Conservation (phyloP, 2,329 filamentous ascomycete species). For the Aspergillus felis region DNA sequence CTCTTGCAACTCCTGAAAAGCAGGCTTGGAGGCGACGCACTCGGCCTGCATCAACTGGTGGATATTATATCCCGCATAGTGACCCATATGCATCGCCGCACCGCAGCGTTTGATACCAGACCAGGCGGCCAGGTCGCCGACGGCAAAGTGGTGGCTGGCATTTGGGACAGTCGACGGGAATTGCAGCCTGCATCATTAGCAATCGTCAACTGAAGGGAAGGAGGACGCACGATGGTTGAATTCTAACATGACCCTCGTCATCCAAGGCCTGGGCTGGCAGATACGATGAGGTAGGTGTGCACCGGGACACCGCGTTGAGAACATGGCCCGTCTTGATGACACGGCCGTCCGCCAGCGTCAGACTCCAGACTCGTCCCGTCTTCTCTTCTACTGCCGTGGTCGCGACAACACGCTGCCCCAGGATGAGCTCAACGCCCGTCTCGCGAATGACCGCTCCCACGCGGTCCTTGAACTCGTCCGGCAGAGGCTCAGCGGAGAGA, state of each 20-base stretch:
- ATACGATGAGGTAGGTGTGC: constrained; percentile 59
- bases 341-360: constrained; percentile 59
- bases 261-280: constrained; percentile 58
- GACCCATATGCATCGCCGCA: constrained; percentile 69
- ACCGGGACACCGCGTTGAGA: constrained; percentile 65
- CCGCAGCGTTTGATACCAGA: constrained; percentile 77
- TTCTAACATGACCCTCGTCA: constrained; percentile 62
- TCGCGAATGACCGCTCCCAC: constrained; percentile 58
- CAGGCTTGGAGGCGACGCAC: constrained; percentile 37
- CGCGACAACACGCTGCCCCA: constrained; percentile 25
- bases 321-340: constrained; percentile 61
- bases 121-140: constrained; percentile 68
- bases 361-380: constrained; percentile 25
- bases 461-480: constrained; percentile 61
- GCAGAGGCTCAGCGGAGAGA: constrained; percentile 68
- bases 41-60: constrained; percentile 57
- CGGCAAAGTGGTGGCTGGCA: constrained; percentile 59
- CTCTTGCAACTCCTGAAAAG: constrained; percentile 47
- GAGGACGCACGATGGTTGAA: constrained; percentile 46
- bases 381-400: constrained; percentile 18
- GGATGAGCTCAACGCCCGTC: constrained; percentile 50
- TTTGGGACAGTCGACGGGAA: constrained; percentile 56
- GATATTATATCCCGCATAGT: constrained; percentile 63
- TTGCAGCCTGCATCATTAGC: constrained; percentile 44
- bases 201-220: neutral